Evolutionary conservation across 768 basidiomycete genomes (phyloP), one percentile per base, ranked within the genome.

Genomic region (Paxillus ammoniavirescens): DNA sequence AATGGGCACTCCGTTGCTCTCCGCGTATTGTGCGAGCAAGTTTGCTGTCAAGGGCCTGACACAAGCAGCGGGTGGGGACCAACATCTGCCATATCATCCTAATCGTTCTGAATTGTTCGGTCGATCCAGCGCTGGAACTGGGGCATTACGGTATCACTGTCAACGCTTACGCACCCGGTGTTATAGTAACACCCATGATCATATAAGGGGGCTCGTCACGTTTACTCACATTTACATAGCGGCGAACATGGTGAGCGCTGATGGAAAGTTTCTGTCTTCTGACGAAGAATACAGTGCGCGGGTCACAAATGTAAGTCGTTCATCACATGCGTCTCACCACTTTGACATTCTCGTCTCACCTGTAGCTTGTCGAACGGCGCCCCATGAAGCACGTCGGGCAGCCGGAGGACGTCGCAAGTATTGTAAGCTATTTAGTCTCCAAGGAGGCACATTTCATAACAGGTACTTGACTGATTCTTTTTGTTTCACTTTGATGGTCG

Each of bases 21-120:
- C 10, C 31, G 31, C 51, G 8, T 65, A 64, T 33, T n/a, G 33
- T n/a, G 50, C 59, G 9, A 62, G 52, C 33, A 65, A 78, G 51
- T 74, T 72, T 26, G 72, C 74, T 15, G 54, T 75, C 18, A 67
- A 73, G 18, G 73, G 68, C 7, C 53, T 78, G 7, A 75, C 73
- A 12, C 75, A 76, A 48, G 56, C 63, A 8, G 63, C 70, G 3
- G 71, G 75, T 75, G 59, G 38, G 49, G n/a, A 10, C n/a, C 1
- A 1, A 14, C 10, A 8, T 7, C 37, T 38, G 6, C 33, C 4
- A 18, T 17, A n/a, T 43, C 15, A 2, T 47, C 26, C 36, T n/a
- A 5, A 5, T 33, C 15, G 12, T 26, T 49, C 31, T 40, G 31
- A 35, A 18, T 30, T 31, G 8, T 17, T 15, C 4, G 10, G 13